Percentiles rank a stretch among this genome's conserved stretches.
Conservation (phyloP, 805 yeast species). For the Sugiyamaella chiloensis region DNA sequence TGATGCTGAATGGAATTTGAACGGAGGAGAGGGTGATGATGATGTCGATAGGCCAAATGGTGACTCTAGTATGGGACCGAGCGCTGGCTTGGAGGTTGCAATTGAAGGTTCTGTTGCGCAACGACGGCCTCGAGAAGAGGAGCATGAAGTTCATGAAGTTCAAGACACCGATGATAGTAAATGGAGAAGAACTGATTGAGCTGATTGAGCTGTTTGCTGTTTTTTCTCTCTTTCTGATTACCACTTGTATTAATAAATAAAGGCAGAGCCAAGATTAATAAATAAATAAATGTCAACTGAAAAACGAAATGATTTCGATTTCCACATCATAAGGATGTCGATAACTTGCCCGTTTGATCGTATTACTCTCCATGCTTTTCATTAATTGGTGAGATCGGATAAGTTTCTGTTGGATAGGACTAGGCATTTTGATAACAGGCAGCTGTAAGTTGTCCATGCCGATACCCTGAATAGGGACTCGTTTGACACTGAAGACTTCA, state of each 20-base stretch:
- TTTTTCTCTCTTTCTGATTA: background rate
- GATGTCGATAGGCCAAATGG: conserved; percentile 15
- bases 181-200: conserved; percentile 23
- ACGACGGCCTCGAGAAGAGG: conserved; percentile 20
- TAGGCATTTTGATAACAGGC: background rate
- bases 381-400: background rate
- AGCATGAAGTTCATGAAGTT: conserved; percentile 13
- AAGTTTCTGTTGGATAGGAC: conserved; percentile 3
- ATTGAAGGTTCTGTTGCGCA: conserved; percentile 4
- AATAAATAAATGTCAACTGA: conserved; percentile 4
- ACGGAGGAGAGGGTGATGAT: conserved; percentile 20
- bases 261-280: background rate
- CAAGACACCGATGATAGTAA: conserved; percentile 14
- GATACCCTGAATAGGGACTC: background rate
- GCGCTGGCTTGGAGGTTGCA: conserved; percentile 25
- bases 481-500: background rate
- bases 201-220: background rate
- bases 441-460: background rate
- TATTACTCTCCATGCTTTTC: conserved; percentile 3
- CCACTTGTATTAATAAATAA: background rate
- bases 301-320: conserved; percentile 12
- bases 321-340: conserved; percentile 15
- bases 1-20: conserved; percentile 8
- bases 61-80: conserved; percentile 8
- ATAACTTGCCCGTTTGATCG: background rate